These are phyloP conservation scores for Lachnellula cervina DNA, from an alignment of 2,329 filamentous ascomycete species.

Conservation along the genomic window DNA sequence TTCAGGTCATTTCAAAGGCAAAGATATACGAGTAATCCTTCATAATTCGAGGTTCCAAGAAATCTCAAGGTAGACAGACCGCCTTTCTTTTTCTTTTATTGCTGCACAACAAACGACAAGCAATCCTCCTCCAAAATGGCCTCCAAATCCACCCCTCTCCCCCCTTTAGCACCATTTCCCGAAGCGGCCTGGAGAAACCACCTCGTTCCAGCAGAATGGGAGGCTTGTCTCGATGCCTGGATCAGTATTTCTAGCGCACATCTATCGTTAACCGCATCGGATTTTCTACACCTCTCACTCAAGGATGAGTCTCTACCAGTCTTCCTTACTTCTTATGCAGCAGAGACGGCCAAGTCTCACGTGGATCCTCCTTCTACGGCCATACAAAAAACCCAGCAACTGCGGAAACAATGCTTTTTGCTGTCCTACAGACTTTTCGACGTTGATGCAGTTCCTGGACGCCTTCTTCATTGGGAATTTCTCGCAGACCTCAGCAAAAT, in stretches of 20 bases:
- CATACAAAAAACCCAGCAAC: slow-evolving; percentile 36
- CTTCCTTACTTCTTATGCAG: slow-evolving; percentile 66
- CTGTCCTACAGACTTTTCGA: slow-evolving; percentile 55
- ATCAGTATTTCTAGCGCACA: slow-evolving; percentile 61
- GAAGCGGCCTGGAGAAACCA: slow-evolving; percentile 59
- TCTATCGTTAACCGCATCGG: slow-evolving; percentile 50
- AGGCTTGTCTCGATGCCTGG: slow-evolving; percentile 73
- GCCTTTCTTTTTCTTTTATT: neutral
- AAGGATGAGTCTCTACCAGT: slow-evolving; percentile 53
- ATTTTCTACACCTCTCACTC: slow-evolving; percentile 47
- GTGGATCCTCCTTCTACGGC: slow-evolving; percentile 4
- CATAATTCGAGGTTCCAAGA: neutral
- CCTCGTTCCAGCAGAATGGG: slow-evolving; percentile 69
- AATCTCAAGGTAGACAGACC: neutral
- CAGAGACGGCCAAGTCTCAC: slow-evolving; percentile 43
- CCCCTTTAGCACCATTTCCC: slow-evolving; percentile 75
- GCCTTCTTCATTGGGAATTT: slow-evolving; percentile 60
- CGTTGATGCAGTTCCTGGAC: slow-evolving; percentile 37
- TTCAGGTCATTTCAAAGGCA: too few relatives aligned
- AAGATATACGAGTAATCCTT: neutral
- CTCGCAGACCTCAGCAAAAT: slow-evolving; percentile 62
- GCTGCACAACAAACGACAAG: neutral
- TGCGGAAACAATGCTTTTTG: slow-evolving; percentile 62
- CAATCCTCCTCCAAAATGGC: slow-evolving; percentile 32
- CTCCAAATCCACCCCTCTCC: slow-evolving; percentile 42